phyloP scores from a whole-genome alignment of 768 basidiomycete genomes.

The Psilocybe azurescens region DNA sequence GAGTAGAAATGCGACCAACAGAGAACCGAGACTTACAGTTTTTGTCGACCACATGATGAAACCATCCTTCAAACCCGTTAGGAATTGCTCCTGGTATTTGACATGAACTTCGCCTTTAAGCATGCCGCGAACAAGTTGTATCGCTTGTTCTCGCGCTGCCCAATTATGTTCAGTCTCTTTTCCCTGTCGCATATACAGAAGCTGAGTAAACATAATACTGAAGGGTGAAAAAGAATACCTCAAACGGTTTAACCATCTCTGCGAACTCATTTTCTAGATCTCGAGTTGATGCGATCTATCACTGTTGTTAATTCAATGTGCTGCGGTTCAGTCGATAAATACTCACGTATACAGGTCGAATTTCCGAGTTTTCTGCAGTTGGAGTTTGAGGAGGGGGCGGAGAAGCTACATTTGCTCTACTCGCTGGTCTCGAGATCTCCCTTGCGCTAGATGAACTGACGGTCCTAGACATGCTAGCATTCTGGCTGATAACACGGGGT shows the following conservation, averaged over 20 bases:
- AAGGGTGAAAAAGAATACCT: constrained; percentile 49
- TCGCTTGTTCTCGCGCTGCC: constrained; percentile 78
- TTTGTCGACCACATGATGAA: constrained; percentile 86
- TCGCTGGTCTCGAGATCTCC: constrained; percentile 59
- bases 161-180: constrained; percentile 98
- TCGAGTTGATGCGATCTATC: constrained; percentile 81
- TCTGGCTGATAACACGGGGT: constrained; percentile 45
- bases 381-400: constrained; percentile 43
- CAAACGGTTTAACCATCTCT: constrained; percentile 79
- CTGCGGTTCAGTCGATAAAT: background rate
- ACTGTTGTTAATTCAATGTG: background rate
- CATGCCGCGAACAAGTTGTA: constrained; percentile 87
- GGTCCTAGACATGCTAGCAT: constrained; percentile 43
- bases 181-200: constrained; percentile 56
- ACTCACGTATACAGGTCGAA: constrained; percentile 75
- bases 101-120: constrained; percentile 82
- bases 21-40: constrained; percentile 58
- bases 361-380: constrained; percentile 48
- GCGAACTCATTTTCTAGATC: constrained; percentile 90
- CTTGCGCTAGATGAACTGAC: constrained; percentile 54
- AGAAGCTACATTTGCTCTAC: constrained; percentile 60
- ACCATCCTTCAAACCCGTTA: constrained; percentile 73
- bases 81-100: constrained; percentile 76
- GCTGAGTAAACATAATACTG: background rate
- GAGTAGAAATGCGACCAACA: background rate